These are phyloP conservation scores for Cynanchum wilfordii DNA, from an alignment of 257 asterid genomes.

Conservation along the genomic window DNA sequence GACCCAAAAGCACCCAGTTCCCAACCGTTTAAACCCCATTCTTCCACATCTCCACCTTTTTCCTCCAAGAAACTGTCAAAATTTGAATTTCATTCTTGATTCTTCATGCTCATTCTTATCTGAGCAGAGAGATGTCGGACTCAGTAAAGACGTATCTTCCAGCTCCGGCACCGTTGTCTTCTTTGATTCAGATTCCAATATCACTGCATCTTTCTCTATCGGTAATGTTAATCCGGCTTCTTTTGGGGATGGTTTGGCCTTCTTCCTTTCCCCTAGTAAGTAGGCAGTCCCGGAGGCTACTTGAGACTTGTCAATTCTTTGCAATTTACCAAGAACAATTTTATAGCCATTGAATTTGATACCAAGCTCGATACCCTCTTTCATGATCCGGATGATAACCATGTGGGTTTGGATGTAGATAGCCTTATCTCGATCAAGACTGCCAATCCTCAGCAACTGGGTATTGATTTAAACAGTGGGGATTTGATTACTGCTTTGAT, in stretches of 20 bases:
- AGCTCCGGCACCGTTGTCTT: constrained; percentile 86
- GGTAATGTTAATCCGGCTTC: constrained; percentile 60
- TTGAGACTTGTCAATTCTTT: constrained; percentile 83
- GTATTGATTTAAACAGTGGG: constrained; percentile 63
- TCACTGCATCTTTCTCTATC: constrained; percentile 69
- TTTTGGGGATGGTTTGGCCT: constrained; percentile 77
- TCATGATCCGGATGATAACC: constrained; percentile 79
- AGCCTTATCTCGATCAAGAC: constrained; percentile 65
- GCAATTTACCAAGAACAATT: constrained; percentile 52
- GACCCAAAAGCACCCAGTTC: too few species aligned
- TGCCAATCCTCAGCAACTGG: constrained; percentile 34
- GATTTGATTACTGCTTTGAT: constrained; percentile 74
- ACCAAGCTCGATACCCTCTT: constrained; percentile 60
- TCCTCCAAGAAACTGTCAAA: constrained; percentile 14
- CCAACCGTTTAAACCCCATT: too few species aligned
- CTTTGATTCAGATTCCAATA: constrained; percentile 53
- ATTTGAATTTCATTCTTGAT: neutral
- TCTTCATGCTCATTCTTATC: constrained; percentile 35
- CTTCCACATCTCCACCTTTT: constrained; percentile 1
- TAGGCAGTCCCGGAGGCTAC: constrained; percentile 78
- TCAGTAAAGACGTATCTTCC: constrained; percentile 72
- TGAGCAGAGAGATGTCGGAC: constrained; percentile 82
- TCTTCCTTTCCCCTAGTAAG: constrained; percentile 72
- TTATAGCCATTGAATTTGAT: constrained; percentile 85
- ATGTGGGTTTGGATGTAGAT: constrained; percentile 79